Conservation (phyloP, 2,329 filamentous ascomycete genomes). For the Colletotrichum tamarilloi region DNA sequence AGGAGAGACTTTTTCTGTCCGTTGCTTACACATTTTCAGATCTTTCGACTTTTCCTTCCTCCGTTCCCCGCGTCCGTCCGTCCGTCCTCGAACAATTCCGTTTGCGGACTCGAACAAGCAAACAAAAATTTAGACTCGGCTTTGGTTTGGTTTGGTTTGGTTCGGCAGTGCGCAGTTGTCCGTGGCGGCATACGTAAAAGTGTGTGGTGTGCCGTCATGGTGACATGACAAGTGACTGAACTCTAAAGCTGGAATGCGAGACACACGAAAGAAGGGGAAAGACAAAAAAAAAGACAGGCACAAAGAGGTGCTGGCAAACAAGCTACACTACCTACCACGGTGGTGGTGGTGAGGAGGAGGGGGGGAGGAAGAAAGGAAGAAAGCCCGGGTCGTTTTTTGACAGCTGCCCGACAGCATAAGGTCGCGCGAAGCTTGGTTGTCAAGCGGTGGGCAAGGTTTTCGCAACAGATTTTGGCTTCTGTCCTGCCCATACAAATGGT, state of each 20-base stretch:
- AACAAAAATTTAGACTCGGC: neutral
- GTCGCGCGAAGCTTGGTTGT: neutral
- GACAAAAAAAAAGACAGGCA: too few relatives aligned
- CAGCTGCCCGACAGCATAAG: too few relatives aligned
- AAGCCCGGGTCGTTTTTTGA: neutral
- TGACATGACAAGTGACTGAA: conserved; percentile 34
- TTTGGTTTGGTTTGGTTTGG: neutral
- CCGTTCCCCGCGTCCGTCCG: neutral
- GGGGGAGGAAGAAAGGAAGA: neutral
- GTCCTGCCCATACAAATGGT: neutral
- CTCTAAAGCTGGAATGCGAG: conserved; percentile 29
- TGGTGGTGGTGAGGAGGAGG: neutral
- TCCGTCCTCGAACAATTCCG: neutral
- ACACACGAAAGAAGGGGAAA: conserved; percentile 10
- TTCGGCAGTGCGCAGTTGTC: neutral
- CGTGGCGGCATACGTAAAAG: neutral
- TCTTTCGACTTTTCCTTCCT: neutral
- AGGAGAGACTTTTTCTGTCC: neutral
- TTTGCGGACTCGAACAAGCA: conserved; percentile 9
- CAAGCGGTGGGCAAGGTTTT: neutral
- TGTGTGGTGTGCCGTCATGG: conserved; percentile 13
- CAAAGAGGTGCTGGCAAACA: neutral
- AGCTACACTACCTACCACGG: too few relatives aligned
- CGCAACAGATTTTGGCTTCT: neutral
- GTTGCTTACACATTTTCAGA: neutral